phyloP scores from a whole-genome alignment of 768 basidiomycete species.

The Clavulina sp. region DNA sequence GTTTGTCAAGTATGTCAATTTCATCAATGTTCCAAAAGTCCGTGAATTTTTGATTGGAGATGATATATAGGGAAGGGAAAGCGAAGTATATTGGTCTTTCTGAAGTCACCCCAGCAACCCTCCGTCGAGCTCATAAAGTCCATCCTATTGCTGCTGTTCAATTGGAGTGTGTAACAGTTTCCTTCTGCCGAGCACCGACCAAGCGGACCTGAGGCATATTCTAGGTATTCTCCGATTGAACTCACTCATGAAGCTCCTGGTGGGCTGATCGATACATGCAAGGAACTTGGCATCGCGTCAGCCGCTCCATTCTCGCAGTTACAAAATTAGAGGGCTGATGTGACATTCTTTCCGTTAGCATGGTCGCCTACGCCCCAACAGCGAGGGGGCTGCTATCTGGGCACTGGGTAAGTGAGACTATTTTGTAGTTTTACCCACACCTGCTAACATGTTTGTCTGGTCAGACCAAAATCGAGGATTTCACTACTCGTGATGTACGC shows the following conservation, averaged over 20 bases:
- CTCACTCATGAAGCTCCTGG: conserved; percentile 7
- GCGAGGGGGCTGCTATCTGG: conserved; percentile 37
- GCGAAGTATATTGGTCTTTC: conserved; percentile 36
- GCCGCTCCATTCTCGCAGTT: background rate
- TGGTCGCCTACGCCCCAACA: conserved; percentile 36
- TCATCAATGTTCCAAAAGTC: background rate
- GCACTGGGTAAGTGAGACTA: conserved; percentile 21
- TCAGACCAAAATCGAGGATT: conserved; percentile 4
- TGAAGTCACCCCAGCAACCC: conserved; percentile 19
- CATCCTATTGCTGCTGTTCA: conserved; percentile 12
- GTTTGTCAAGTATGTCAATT: conserved; percentile 6
- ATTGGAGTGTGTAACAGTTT: conserved; percentile 12
- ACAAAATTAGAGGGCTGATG: background rate
- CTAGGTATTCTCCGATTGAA: conserved; percentile 11
- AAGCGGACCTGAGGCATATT: too few relatives aligned
- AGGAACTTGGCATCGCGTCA: conserved; percentile 23
- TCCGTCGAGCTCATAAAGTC: conserved; percentile 12
- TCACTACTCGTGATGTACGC: conserved; percentile 6
- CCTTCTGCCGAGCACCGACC: too few relatives aligned
- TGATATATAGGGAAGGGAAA: conserved; percentile 25
- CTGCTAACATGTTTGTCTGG: background rate
- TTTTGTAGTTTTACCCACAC: too few relatives aligned
- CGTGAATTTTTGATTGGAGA: background rate
- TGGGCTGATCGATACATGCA: conserved; percentile 12
- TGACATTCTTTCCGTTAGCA: background rate